Percentiles rank a stretch among this genome's conserved stretches.
Conservation (phyloP, 2,329 filamentous ascomycete genomes). For the Diaporthe amygdali region DNA sequence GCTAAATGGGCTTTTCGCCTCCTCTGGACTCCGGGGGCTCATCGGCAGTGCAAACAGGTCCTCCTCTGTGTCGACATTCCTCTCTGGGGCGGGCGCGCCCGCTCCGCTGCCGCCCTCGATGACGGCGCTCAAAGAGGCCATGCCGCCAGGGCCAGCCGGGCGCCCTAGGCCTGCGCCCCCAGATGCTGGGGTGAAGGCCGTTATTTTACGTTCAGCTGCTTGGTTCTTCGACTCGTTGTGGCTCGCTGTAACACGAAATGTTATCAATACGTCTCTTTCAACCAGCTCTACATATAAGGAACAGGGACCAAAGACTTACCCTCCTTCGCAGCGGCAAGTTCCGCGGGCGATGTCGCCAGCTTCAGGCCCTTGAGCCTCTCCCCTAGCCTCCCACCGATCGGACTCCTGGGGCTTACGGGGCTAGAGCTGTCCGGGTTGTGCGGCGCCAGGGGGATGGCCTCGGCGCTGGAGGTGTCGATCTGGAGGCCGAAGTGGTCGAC, state of each 20-base stretch:
- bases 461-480: conserved; percentile 40
- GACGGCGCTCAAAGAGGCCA: conserved; percentile 46
- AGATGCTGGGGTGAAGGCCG: conserved; percentile 40
- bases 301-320: conserved; percentile 47
- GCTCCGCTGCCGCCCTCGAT: conserved; percentile 39
- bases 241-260: conserved; percentile 26
- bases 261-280: conserved; percentile 34
- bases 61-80: conserved; percentile 66
- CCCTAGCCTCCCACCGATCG: conserved; percentile 71
- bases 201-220: conserved; percentile 14
- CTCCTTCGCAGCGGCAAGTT: conserved; percentile 59
- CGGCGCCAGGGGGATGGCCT: conserved; percentile 25
- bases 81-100: conserved; percentile 36
- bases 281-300: background rate
- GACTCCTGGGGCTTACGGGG: conserved; percentile 54
- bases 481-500: conserved; percentile 76
- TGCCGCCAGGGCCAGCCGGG: conserved; percentile 29
- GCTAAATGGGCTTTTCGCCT: conserved; percentile 82
- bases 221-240: conserved; percentile 9
- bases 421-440: conserved; percentile 34
- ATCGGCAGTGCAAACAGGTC: conserved; percentile 88
- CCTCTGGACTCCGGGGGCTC: conserved; percentile 85
- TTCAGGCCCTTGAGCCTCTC: conserved; percentile 83
- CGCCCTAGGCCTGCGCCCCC: conserved; percentile 59
- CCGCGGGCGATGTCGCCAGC: conserved; percentile 73